Evolutionary conservation across 2,329 filamentous ascomycete species (phyloP), one percentile per base, ranked within the genome.

Genomic region (Colletotrichum spaethianum): DNA sequence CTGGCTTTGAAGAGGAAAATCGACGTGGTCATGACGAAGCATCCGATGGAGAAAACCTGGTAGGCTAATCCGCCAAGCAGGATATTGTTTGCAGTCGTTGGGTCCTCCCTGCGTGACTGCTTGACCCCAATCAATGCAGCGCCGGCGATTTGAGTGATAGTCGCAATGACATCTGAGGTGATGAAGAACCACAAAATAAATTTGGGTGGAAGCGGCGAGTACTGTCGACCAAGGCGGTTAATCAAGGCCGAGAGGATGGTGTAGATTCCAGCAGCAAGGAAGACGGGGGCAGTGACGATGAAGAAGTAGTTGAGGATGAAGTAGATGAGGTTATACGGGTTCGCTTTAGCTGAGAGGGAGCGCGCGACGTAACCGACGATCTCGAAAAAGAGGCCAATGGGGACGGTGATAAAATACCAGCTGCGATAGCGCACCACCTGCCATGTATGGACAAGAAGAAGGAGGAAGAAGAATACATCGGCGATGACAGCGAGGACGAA

Each of bases 241-340:
- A 90, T 88, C 40, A 90, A 78, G 4, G 85, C 82, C 0, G 84
- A 86, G 8, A 90, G 81, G 57, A 88, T 80, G n/a, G 86, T 86
- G 81, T 90, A 90, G 61, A 90, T 86, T 0, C 84, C 84, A 0
- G 88, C 88, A 20, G 86, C 84, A 78, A 90, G 85, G 75, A 90
- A 88, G 46, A 90, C 88, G 1, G 88, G 88, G 0, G 88, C 88
- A 0, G 87, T 86, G 72, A 90, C 88, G 77, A 90, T 89, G 82
- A 89, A 89, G 82, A 90, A 90, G 81, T 90, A 90, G 76, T 89
- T 87, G 56, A 88, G 79, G 48, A 90, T 86, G 74, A 90, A 90
- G 81, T 85, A 90, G 46, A 85, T 79, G 20, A 89, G 82, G 72
- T 85, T 81, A 77, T 89, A 90, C 0, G 88, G 88, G 72, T 89